phyloP scores from a whole-genome alignment of 345 rosid species.

The Eucalyptus viminalis region DNA sequence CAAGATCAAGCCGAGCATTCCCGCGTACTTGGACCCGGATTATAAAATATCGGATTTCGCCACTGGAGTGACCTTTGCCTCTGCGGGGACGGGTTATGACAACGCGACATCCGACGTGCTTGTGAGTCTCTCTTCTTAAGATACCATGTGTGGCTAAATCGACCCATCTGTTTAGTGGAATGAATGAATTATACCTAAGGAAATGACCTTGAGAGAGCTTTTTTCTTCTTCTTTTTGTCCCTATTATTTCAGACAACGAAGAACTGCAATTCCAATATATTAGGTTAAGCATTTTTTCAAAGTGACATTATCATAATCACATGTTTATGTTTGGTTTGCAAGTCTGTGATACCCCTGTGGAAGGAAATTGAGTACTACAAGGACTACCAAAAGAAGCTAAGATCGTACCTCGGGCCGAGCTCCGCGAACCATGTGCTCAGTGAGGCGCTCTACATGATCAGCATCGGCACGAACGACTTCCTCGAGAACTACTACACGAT shows the following conservation, averaged over 20 bases:
- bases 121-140: conserved; percentile 13
- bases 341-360: conserved; percentile 59
- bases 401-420: conserved; percentile 19
- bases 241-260: not conserved
- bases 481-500: conserved; percentile 45
- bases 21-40: conserved; percentile 51
- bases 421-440: conserved; percentile 12
- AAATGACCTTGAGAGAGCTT: too few relatives aligned
- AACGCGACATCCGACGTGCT: conserved; percentile 45
- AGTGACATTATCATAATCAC: not conserved
- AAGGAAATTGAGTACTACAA: conserved; percentile 40
- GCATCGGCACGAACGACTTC: conserved; percentile 63
- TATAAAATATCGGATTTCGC: conserved; percentile 40
- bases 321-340: not conserved
- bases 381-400: conserved; percentile 33
- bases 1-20: conserved; percentile 35
- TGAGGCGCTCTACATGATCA: conserved; percentile 31
- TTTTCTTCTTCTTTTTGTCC: not conserved
- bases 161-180: not conserved
- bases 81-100: conserved; percentile 52
- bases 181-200: not conserved
- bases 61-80: conserved; percentile 55
- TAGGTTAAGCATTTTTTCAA: not conserved
- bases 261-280: not conserved
- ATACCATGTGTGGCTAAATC: not conserved